Evolutionary conservation across 2,329 filamentous ascomycete species (phyloP), one percentile per base, ranked within the genome.

Genomic region (Trichoderma sp.): DNA sequence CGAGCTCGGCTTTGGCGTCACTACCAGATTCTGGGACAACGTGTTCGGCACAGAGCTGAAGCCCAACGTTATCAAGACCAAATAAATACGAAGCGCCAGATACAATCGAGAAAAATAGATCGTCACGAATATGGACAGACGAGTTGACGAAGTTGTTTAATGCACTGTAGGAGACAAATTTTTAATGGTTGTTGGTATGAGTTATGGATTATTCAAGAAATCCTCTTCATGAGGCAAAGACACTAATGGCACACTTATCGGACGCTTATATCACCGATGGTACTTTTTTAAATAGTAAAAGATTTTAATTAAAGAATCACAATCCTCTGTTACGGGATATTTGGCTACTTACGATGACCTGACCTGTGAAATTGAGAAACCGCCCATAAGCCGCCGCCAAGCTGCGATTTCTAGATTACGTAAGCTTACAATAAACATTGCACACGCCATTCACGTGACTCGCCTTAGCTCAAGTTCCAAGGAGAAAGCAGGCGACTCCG

Each of bases 1-100:
- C 79, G 92, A 99, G 81, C 95, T 97, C 73, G 96, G 96, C 64
- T 99, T 98, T 75, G 96, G 96, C 68, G 95, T 99, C 63, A 97
- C 95, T 37, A 97, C 92, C 84, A 89, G 91, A 73, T 97, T 99
- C 85, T 99, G 96, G 96, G 96, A 99, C 79, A 84, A 83, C 61
- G 83, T 99, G 7, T 99, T 99, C 78, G 93, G 94, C 73, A 99
- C 96, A 1, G 91, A 97, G 82, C 84, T 99, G 58, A 70, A 76
- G 47, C 74, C 78, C 29, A 70, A 68, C n/a, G 70, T 73, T 33
- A 78, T 79, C 62, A 78, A 79, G 76, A 77, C 76, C 6, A 76
- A 77, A 62, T 81, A 73, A 75, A 57, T n/a, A 27, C 29, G 19
- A 57, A 47, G 3, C 21, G 19, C 11, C 5, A 8, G n/a, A 35